Evolutionary conservation across 768 basidiomycete genomes (phyloP), one percentile per base, ranked within the genome.

Genomic region (Boletus tylopilopsis): DNA sequence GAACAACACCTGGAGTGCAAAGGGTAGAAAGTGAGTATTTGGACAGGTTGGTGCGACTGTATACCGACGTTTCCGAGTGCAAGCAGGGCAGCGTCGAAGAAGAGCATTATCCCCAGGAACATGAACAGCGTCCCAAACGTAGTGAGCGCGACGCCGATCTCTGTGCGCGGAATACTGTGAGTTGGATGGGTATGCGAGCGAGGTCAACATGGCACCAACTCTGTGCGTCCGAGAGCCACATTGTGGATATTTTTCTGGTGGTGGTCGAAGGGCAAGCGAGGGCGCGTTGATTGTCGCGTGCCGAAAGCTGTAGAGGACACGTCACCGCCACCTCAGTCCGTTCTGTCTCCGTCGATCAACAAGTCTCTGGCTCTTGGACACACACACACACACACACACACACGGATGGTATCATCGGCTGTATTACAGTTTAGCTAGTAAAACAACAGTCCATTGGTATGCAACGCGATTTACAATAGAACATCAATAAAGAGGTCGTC

Each of bases 71-170:
- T 98, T 63, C 95, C 95, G n/a, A 99, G 81, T 19, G 96, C 95
- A 35, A 98, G 78, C 22, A 99, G 77, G 9, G 93, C 90, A 42
- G 91, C 92, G 71, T 99, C 96, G 57, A 99, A 98, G 74, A 99
- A 86, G 56, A 97, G 81, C 76, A 98, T 81, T 36, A 99, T 85
- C 23, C 96, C 96, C 33, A 99, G 77, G 63, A 98, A 76, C 88
- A 98, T 95, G 76, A 99, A 99, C 52, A 95, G 76, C 33, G 79
- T 85, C 45, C 96, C 96, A 61, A 96, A 96, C 16, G 94, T 90
- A 37, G 95, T 97, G 57, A 98, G 82, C 42, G 92, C 94, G 50
- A 98, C 94, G 59, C 95, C 93, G 59, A 96, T 95, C 76, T 95
- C 92, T 94, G 67, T 49, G 50, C 49, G 50, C n/a, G 18, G 5